A percentile compares a stretch with the other conserved stretches of the same genome.
phyloP scores from a whole-genome alignment of 129 eudicot species.

The Erigeron canadensis region DNA sequence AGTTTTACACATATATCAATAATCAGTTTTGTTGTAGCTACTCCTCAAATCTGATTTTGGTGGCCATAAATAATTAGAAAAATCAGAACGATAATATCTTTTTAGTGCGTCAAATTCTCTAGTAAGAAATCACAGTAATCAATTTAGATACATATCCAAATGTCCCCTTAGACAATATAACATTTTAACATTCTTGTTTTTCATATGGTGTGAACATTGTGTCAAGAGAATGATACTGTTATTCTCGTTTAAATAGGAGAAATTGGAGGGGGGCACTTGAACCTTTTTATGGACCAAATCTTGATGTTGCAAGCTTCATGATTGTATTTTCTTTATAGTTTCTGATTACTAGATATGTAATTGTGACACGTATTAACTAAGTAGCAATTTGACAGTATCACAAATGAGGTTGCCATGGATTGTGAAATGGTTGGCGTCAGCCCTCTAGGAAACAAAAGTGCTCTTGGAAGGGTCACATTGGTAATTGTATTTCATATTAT shows the following conservation, averaged over 20 bases:
- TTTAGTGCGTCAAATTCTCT: neutral
- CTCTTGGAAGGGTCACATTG: conserved; percentile 95
- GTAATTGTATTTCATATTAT: conserved; percentile 38
- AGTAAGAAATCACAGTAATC: neutral
- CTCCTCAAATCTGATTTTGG: neutral
- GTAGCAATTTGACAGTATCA: conserved; percentile 50
- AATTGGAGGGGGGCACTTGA: neutral
- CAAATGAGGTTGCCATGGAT: conserved; percentile 83
- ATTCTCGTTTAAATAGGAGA: neutral
- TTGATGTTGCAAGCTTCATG: neutral
- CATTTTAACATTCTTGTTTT: neutral
- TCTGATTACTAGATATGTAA: neutral
- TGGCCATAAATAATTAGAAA: neutral
- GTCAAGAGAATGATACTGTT: conserved; percentile 2
- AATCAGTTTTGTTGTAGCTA: neutral
- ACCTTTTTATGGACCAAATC: neutral
- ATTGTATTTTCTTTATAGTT: conserved; percentile 1
- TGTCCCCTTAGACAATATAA: conserved; percentile 2
- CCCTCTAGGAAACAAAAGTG: conserved; percentile 83
- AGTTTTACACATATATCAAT: neutral
- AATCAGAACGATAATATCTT: neutral
- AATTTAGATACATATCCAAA: conserved; percentile 4
- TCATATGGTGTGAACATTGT: conserved; percentile 11
- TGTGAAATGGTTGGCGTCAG: conserved; percentile 99
- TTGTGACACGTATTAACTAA: conserved; percentile 17